These are phyloP conservation scores for Apostasia ramifera DNA, from an alignment of 106 monocot species.

Conservation along the genomic window DNA sequence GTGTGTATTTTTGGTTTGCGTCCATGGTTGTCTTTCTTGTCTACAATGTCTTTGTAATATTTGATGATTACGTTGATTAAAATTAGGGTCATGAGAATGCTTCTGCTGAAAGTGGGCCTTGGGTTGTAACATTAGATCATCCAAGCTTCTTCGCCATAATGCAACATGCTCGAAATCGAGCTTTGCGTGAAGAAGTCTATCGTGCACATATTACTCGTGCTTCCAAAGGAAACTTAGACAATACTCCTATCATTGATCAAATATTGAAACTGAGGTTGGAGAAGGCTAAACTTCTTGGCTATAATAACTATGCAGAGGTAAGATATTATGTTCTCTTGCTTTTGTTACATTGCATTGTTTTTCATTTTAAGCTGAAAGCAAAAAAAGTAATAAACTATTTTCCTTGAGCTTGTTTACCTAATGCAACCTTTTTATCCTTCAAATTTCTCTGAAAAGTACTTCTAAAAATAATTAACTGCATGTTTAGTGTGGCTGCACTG, in stretches of 20 bases:
- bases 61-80: neutral
- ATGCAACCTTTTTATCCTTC: no score
- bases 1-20: no score
- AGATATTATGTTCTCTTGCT: slow-evolving; percentile 3
- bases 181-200: slow-evolving; percentile 93
- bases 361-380: neutral
- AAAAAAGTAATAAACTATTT: no score
- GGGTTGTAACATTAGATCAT: slow-evolving; percentile 89
- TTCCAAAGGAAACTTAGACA: slow-evolving; percentile 87
- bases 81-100: slow-evolving; percentile 95
- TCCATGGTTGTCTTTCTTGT: neutral
- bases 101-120: slow-evolving; percentile 89
- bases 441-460: no score
- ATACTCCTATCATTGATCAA: slow-evolving; percentile 65
- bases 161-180: slow-evolving; percentile 86
- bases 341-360: neutral
- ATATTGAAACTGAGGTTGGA: slow-evolving; percentile 79
- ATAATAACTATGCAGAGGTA: slow-evolving; percentile 96
- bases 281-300: slow-evolving; percentile 94
- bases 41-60: neutral
- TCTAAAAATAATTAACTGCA: no score
- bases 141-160: slow-evolving; percentile 87
- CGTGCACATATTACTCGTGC: slow-evolving; percentile 75
- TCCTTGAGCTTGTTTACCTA: no score
- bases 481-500: no score